phyloP scores from a whole-genome alignment of 2,329 filamentous ascomycete genomes.

The Cryphonectria japonica region DNA sequence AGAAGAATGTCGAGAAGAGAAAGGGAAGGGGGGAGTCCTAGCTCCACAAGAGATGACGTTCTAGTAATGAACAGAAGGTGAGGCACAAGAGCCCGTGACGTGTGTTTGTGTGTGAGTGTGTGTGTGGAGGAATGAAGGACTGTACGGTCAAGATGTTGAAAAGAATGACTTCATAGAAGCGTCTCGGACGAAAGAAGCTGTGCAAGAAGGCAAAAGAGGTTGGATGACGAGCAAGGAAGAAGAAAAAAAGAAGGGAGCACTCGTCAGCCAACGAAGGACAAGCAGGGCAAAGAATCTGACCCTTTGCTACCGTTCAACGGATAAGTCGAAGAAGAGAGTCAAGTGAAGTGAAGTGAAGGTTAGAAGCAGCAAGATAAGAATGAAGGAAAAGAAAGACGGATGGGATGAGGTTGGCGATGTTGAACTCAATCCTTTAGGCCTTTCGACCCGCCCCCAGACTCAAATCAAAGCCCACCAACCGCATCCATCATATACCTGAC shows the following conservation, averaged over 20 bases:
- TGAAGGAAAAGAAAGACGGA: neutral
- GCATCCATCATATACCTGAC: neutral
- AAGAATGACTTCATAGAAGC: constrained; percentile 15
- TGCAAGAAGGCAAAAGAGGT: neutral
- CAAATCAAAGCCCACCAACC: neutral
- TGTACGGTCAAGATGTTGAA: neutral
- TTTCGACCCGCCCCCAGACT: neutral
- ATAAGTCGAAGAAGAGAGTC: neutral
- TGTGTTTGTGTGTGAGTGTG: neutral
- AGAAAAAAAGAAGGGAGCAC: neutral
- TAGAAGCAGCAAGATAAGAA: neutral
- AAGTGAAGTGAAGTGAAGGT: neutral
- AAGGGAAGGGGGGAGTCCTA: neutral
- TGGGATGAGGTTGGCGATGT: constrained; percentile 8
- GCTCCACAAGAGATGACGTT: neutral
- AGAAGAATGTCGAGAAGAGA: no score
- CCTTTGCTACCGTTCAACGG: neutral
- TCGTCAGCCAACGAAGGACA: constrained; percentile 7
- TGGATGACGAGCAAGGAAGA: neutral
- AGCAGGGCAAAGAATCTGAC: neutral
- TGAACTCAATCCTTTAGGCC: neutral
- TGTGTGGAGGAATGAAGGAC: neutral
- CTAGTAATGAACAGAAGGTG: neutral
- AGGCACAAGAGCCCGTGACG: neutral
- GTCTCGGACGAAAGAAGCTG: neutral